Evolutionary conservation across 805 yeast species (phyloP).

Genomic region (Tetrapisispora fleetii): DNA sequence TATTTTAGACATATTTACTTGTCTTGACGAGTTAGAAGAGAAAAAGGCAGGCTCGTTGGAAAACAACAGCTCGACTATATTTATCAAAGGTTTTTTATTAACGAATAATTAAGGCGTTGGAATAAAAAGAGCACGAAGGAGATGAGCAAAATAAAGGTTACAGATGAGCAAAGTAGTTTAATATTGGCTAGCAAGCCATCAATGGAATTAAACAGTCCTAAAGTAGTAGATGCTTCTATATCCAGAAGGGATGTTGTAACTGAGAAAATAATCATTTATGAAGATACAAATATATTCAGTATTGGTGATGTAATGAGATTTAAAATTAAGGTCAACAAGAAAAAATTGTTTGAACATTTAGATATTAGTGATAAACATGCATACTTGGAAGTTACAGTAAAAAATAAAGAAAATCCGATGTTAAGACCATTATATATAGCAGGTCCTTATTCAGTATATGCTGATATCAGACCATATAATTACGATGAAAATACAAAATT

Average conservation of each 20-base stretch:
- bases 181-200: not conserved
- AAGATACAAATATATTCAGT: slow-evolving; percentile 16
- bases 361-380: slow-evolving; percentile 4
- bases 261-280: slow-evolving; percentile 9
- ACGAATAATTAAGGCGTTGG: not conserved
- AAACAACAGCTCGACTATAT: too few species aligned
- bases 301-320: slow-evolving; percentile 26
- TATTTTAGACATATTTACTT: too few species aligned
- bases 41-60: too few species aligned
- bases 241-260: not conserved
- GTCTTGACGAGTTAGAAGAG: too few species aligned
- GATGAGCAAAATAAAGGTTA: not conserved
- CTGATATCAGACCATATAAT: slow-evolving; percentile 63
- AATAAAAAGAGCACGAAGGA: not conserved
- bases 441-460: slow-evolving; percentile 83
- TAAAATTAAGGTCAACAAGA: slow-evolving; percentile 15
- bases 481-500: slow-evolving; percentile 43
- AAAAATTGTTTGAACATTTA: slow-evolving; percentile 8
- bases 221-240: not conserved
- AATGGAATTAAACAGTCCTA: not conserved
- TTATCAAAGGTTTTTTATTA: too few species aligned
- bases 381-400: slow-evolving; percentile 38
- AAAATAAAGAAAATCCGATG: slow-evolving; percentile 62
- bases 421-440: slow-evolving; percentile 75
- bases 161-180: not conserved